A percentile compares a stretch with the other conserved stretches of the same genome.
Conservation (phyloP, 495 filamentous ascomycete species). For the Chaetomium tenue region DNA sequence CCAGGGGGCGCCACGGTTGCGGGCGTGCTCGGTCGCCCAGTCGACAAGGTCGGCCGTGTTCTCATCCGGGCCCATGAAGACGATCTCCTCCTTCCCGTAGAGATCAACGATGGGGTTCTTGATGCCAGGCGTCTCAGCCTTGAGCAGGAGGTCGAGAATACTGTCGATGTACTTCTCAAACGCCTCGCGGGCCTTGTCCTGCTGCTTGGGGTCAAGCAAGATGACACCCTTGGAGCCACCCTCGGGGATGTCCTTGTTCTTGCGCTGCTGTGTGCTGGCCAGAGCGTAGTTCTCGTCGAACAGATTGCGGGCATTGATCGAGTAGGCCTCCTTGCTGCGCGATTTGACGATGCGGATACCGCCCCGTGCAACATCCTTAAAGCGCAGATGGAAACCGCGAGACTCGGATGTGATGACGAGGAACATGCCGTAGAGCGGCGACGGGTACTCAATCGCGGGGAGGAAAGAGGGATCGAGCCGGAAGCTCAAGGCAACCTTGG, state of each 20-base stretch:
- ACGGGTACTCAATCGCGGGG: constrained; percentile 87
- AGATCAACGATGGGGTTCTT: constrained; percentile 98
- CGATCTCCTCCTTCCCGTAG: constrained; percentile 88
- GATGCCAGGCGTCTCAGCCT: constrained; percentile 88
- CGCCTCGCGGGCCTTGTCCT: constrained; percentile 84
- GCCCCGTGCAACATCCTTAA: constrained; percentile 94
- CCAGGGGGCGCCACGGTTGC: constrained; percentile 85
- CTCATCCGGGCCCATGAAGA: constrained; percentile 98
- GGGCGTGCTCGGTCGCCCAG: constrained; percentile 96
- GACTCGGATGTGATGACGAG: constrained; percentile 95
- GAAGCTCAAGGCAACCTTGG: constrained; percentile 97
- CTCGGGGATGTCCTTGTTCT: constrained; percentile 99
- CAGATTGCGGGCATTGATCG: constrained; percentile 90
- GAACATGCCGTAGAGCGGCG: constrained; percentile 96
- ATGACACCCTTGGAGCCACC: constrained; percentile 98
- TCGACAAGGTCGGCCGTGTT: constrained; percentile 96
- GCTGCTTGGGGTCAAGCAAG: constrained; percentile 86
- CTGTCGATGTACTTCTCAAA: constrained; percentile 99
- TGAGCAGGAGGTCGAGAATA: constrained; percentile 89
- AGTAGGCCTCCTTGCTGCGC: constrained; percentile 87
- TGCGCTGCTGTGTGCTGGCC: constrained; percentile 97
- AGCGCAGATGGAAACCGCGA: constrained; percentile 94
- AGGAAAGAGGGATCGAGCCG: constrained; percentile 85
- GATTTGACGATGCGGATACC: constrained; percentile 99
- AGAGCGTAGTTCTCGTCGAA: constrained; percentile 99